These are phyloP conservation scores for Echinosophora koreensis DNA, from an alignment of 306 rosid species.

Conservation along the genomic window DNA sequence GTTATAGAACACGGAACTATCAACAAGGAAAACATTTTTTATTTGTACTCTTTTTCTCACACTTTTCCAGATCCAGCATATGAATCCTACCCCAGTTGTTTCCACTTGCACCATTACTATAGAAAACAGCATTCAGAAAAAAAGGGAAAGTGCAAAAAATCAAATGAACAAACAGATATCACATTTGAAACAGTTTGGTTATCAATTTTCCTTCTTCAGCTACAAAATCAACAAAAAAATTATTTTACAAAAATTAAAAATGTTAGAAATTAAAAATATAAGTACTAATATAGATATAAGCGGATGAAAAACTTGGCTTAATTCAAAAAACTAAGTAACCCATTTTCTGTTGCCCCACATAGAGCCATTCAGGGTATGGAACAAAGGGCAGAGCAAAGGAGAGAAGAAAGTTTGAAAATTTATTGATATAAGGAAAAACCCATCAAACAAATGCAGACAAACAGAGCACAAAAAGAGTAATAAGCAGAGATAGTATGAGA, in stretches of 20 bases:
- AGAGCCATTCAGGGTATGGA: constrained; percentile 7
- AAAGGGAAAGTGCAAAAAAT: constrained; percentile 8
- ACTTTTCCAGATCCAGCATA: constrained; percentile 68
- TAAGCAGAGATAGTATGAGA: background rate
- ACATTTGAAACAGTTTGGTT: constrained; percentile 9
- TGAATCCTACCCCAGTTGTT: constrained; percentile 65
- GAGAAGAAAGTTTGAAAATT: constrained; percentile 30
- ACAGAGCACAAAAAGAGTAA: constrained; percentile 33
- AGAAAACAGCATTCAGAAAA: constrained; percentile 30
- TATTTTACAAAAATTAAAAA: background rate
- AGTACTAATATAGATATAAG: constrained; percentile 6
- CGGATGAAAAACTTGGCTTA: background rate
- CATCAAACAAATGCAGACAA: constrained; percentile 51
- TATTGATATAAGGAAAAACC: constrained; percentile 30
- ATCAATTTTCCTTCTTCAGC: constrained; percentile 30
- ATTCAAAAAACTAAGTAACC: constrained; percentile 14
- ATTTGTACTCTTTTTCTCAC: constrained; percentile 43
- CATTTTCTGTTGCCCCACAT: constrained; percentile 41
- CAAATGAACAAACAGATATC: constrained; percentile 3
- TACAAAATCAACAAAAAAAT: background rate
- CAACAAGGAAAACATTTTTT: constrained; percentile 44
- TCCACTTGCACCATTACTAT: constrained; percentile 46
- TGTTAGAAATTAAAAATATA: background rate
- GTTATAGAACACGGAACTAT: constrained; percentile 70
- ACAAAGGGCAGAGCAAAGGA: too few species aligned